Evolutionary conservation across 2,329 filamentous ascomycete genomes (phyloP).

Genomic region (Calonectria pauciramosa): DNA sequence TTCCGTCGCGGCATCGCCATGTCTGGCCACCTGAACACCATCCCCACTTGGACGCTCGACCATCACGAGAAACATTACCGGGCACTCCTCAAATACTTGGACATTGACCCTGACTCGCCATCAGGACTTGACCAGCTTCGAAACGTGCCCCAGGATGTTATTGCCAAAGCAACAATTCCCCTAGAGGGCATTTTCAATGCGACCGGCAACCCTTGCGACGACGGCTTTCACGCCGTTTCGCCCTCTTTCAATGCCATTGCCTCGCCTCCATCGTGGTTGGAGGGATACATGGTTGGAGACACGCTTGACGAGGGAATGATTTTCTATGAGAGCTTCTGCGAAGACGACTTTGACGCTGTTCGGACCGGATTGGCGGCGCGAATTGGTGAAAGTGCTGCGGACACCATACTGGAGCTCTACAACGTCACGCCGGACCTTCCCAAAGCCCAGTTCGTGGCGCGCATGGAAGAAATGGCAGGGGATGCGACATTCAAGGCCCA

Average conservation of each 20-base stretch:
- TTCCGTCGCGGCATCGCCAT: slow-evolving; percentile 31
- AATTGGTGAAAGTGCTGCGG: background rate
- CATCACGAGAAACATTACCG: slow-evolving; percentile 29
- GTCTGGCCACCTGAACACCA: slow-evolving; percentile 30
- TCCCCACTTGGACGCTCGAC: slow-evolving; percentile 23
- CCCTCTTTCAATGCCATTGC: slow-evolving; percentile 10
- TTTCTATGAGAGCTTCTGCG: slow-evolving; percentile 18
- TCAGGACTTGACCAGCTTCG: slow-evolving; percentile 27
- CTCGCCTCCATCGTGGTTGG: slow-evolving; percentile 26
- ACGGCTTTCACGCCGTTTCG: slow-evolving; percentile 16
- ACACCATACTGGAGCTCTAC: slow-evolving; percentile 24
- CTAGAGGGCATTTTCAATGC: slow-evolving; percentile 25
- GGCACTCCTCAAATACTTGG: slow-evolving; percentile 24
- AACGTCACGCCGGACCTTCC: slow-evolving; percentile 8
- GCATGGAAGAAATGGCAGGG: slow-evolving; percentile 25
- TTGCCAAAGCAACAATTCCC: slow-evolving; percentile 26
- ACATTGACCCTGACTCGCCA: slow-evolving; percentile 27
- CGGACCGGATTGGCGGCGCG: background rate
- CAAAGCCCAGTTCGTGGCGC: background rate
- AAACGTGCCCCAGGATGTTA: slow-evolving; percentile 3
- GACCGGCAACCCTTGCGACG: slow-evolving; percentile 32
- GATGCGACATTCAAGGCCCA: slow-evolving; percentile 27
- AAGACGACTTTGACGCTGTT: slow-evolving; percentile 14
- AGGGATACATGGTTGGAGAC: slow-evolving; percentile 33
- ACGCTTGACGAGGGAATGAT: slow-evolving; percentile 33